phyloP scores from a whole-genome alignment of 306 rosid species.

The Fragaria vesca region DNA sequence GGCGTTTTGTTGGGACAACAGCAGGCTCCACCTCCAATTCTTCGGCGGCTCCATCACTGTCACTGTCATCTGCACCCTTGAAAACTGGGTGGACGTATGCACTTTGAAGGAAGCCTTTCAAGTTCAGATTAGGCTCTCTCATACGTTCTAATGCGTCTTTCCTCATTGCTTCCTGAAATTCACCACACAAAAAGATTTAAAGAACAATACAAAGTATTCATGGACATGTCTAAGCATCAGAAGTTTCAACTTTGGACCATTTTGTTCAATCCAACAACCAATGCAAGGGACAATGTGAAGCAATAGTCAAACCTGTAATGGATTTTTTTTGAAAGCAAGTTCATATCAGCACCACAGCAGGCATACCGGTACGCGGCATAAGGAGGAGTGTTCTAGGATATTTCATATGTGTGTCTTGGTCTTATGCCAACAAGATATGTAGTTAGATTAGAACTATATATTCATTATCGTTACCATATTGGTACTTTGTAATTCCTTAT shows the following conservation, averaged over 20 bases:
- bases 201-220: background rate
- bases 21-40: constrained; percentile 47
- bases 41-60: constrained; percentile 39
- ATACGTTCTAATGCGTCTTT: constrained; percentile 85
- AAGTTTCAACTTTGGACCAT: background rate
- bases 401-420: too few species aligned
- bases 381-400: too few species aligned
- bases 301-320: constrained; percentile 70
- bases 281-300: background rate
- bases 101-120: constrained; percentile 76
- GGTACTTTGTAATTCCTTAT: too few species aligned
- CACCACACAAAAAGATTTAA: constrained; percentile 3
- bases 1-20: constrained; percentile 70
- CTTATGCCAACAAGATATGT: too few species aligned
- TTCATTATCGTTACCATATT: too few species aligned
- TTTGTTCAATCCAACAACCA: background rate
- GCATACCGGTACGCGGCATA: too few species aligned
- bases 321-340: constrained; percentile 75
- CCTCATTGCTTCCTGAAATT: constrained; percentile 88
- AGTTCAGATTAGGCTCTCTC: constrained; percentile 75
- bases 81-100: constrained; percentile 86
- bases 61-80: constrained; percentile 57
- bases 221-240: background rate
- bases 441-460: too few species aligned
- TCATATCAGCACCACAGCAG: constrained; percentile 30